These are phyloP conservation scores for Pseudonitzschia delicatissima DNA, from an alignment of 108 stramenopile genomes.

Conservation along the genomic window DNA sequence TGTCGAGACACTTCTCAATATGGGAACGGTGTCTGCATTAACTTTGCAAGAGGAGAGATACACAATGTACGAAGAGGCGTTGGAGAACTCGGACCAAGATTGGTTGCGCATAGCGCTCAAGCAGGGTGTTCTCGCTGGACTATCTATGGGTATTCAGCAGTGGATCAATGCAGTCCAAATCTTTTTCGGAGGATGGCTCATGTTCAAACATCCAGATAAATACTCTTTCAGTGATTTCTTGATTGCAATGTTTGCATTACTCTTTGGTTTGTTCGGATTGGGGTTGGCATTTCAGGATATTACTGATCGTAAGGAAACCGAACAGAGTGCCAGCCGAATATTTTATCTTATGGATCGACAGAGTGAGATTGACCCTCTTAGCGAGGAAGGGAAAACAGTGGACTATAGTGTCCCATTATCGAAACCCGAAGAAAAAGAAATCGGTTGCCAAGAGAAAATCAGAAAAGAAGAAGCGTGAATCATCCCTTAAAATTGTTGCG, in stretches of 20 bases:
- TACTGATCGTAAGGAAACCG: constrained; percentile 60
- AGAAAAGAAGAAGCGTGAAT: neutral
- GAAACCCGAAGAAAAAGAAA: neutral
- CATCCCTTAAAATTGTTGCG: neutral
- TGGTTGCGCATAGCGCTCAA: neutral
- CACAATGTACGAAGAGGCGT: constrained; percentile 52
- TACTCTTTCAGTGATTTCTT: constrained; percentile 69
- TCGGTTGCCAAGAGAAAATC: neutral
- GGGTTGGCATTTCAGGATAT: constrained; percentile 72
- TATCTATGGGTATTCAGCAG: constrained; percentile 48
- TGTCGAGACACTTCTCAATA: constrained; percentile 74
- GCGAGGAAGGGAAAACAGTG: constrained; percentile 45
- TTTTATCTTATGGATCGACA: constrained; percentile 65
- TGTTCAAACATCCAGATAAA: constrained; percentile 46
- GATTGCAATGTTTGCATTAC: constrained; percentile 66
- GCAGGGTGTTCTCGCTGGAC: constrained; percentile 23
- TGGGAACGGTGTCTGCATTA: constrained; percentile 70
- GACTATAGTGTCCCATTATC: constrained; percentile 4
- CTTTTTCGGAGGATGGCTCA: constrained; percentile 73
- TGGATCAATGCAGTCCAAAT: constrained; percentile 62
- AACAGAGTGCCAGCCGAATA: constrained; percentile 59
- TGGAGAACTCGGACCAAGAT: constrained; percentile 18
- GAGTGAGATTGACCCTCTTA: constrained; percentile 60
- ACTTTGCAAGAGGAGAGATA: constrained; percentile 56
- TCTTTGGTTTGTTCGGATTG: constrained; percentile 74